Base-by-base conservation (phyloP, 306 rosid species). In the Clitoria ternatea region DNA sequence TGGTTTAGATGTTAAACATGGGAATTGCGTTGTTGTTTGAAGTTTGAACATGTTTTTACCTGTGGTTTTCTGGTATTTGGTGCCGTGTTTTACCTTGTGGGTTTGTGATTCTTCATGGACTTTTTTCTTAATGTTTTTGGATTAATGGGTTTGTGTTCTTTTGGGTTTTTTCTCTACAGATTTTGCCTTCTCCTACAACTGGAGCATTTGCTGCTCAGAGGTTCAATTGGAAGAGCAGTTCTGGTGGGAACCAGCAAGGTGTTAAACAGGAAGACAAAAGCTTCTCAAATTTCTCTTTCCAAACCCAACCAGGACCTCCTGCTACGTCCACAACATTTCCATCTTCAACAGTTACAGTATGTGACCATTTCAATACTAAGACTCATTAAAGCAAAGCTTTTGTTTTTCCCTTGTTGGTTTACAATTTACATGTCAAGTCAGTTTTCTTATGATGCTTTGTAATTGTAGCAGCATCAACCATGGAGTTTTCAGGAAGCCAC, bases 121-220 rank as follows among this genome's bases (percentile, higher is more conserved):
- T 59, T 42, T 29, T 5, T 56, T 44, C 17, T 4, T 44, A 35
- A 23, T 18, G 1, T 24, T 30, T 35, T 54, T 54, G 48, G 43
- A 49, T 63, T 69, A 8, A 75, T 52, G 62, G 22, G 61, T 17
- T 10, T 29, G 47, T 39, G 37, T 76, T 3, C 8, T 40, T 57
- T 24, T 48, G 61, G 11, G 6, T 48, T 61, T 4, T 20, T 2
- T 61, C 3, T 6, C 19, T 61, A 27, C 70, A 89, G 96, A 61
- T 74, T 85, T 77, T 90, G 69, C 96, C 98, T 12, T 92, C 98
- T 79, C 98, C 98, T 56, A 92, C 98, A 14, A 92, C 98, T 1
- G 98, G 98, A 45, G 63, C 86, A 40, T 85, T 83, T 77, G 85
- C 85, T 36, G 71, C 86, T 76, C 96, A 84, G 8, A 56, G 80